Evolutionary conservation across 352 stramenopile genomes (phyloP).

Genomic region (Phytophthora boehmeriae): DNA sequence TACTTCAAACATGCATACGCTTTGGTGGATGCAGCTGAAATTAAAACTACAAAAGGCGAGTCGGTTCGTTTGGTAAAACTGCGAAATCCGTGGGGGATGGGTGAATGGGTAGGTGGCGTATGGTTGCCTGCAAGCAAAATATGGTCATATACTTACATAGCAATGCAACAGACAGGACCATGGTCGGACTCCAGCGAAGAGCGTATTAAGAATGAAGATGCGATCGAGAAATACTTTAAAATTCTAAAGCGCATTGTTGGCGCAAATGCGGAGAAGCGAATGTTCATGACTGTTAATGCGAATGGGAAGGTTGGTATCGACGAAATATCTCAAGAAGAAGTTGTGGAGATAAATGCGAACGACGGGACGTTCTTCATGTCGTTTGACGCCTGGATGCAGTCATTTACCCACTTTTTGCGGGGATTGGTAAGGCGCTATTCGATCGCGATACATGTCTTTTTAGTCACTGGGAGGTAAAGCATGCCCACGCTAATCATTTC

Average conservation of each 20-base stretch:
- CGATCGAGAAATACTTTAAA: conserved; percentile 80
- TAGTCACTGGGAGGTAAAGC: neutral
- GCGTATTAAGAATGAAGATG: conserved; percentile 76
- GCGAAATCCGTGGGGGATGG: conserved; percentile 92
- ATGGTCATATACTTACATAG: neutral
- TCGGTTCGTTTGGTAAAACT: conserved; percentile 76
- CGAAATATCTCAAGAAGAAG: conserved; percentile 77
- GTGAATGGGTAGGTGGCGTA: conserved; percentile 79
- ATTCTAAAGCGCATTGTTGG: conserved; percentile 71
- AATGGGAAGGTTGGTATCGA: conserved; percentile 59
- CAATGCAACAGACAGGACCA: conserved; percentile 59
- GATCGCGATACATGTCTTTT: neutral
- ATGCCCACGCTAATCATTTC: neutral
- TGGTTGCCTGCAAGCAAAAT: neutral
- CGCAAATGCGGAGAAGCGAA: conserved; percentile 63
- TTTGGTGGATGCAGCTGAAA: conserved; percentile 75
- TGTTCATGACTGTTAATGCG: conserved; percentile 63
- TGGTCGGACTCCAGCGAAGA: conserved; percentile 87
- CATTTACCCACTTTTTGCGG: conserved; percentile 93
- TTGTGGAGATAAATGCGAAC: conserved; percentile 79
- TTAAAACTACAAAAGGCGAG: conserved; percentile 64
- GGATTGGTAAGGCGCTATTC: conserved; percentile 60
- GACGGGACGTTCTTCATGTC: conserved; percentile 95
- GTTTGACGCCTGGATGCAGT: conserved; percentile 85
- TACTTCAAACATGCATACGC: conserved; percentile 91